phyloP scores from a whole-genome alignment of 139 green algal species.

The Micractinium conductrix region DNA sequence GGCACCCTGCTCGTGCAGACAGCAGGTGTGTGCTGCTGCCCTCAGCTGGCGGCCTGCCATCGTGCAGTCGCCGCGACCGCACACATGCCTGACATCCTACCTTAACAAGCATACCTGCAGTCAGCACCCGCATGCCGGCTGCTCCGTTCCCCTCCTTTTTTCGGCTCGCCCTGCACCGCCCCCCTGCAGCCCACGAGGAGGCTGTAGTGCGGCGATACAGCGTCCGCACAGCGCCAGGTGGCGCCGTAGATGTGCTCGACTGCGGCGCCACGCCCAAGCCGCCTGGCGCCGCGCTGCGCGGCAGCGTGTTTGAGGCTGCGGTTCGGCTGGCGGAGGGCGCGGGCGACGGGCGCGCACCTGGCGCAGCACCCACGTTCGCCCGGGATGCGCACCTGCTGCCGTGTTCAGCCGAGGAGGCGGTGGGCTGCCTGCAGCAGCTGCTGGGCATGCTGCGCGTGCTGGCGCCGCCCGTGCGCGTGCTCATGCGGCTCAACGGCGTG shows the following conservation, averaged over 20 bases:
- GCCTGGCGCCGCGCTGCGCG: neutral
- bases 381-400: neutral
- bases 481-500: conserved; percentile 19
- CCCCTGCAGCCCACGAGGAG: conserved; percentile 2
- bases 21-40: neutral
- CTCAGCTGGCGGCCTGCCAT: neutral
- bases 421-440: conserved; percentile 18
- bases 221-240: neutral
- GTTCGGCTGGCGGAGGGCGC: neutral
- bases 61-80: neutral
- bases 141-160: neutral
- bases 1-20: neutral
- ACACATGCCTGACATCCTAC: neutral
- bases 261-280: neutral
- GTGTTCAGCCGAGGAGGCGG: neutral
- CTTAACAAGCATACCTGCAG: neutral
- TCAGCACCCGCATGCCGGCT: neutral
- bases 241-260: neutral
- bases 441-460: conserved; percentile 34
- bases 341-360: neutral
- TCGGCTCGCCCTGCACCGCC: too few species aligned
- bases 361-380: neutral
- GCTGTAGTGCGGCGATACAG: conserved; percentile 7
- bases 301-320: conserved; percentile 5
- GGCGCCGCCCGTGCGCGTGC: conserved; percentile 12